Base-by-base conservation (phyloP, 768 basidiomycete species). In the Macrolepiota dolichaula region DNA sequence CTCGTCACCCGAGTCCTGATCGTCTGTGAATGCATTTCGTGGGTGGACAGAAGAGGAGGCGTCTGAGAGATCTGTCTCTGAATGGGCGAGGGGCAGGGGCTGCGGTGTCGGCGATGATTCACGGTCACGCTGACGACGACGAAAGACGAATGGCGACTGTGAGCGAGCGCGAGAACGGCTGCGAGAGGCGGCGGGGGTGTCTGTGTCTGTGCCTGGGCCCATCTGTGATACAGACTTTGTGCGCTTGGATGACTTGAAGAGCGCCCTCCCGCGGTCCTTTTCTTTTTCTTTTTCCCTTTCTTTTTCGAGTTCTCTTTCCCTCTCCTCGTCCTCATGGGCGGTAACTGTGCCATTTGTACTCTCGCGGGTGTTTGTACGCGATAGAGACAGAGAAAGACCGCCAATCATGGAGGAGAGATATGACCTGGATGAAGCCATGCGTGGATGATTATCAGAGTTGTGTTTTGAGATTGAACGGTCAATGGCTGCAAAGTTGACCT, bases 61-160 rank as follows among this genome's bases (percentile, higher is more conserved):
- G 46, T 85, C 85, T 4, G 80, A 78, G 7, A 81, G 70, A 42
- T 91, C 89, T 49, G 76, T 81, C 64, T 91, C 88, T 3, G 84
- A 89, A 17, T 78, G 82, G 54, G 75, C 76, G 59, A 92, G 81
- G 73, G 81, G 76, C 69, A 87, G 72, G 40, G 80, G 82, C 67
- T 84, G 79, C 32, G 84, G 82, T 0, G 81, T 76, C 27, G 82
- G 86, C 2, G 86, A 87, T 5, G 77, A 66, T 1, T 86, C 85
- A 25, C 84, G 77, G 55, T 81, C 76, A 63, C 89, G 82, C 59
- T 85, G 82, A 36, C 90, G 81, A 46, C 92, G 82, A 46, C 77
- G 78, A 71, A 97, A 96, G 44, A 95, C 91, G 1, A 93, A 92
- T 66, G 87, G 80, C 50, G 91, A 89, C 40, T 92, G 86, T 13